These are phyloP conservation scores for Annulohypoxylon stygium DNA, from an alignment of 495 filamentous ascomycete species.

Conservation along the genomic window DNA sequence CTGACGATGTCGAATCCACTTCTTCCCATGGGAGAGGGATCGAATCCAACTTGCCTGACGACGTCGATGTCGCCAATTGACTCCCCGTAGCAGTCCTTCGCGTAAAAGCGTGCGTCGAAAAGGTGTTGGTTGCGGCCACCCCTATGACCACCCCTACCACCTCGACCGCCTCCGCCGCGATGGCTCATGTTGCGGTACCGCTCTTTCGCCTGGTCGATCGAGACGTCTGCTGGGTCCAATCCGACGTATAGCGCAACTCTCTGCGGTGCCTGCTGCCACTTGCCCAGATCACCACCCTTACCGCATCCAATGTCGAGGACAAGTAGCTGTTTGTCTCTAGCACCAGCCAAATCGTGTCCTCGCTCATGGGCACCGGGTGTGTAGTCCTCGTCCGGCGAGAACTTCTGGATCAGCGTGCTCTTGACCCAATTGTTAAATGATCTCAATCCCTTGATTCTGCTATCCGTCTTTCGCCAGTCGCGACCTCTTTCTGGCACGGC, in stretches of 20 bases:
- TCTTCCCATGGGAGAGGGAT: constrained; percentile 69
- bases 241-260: constrained; percentile 90
- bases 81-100: constrained; percentile 90
- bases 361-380: constrained; percentile 68
- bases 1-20: constrained; percentile 95
- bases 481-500: constrained; percentile 91
- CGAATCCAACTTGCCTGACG: constrained; percentile 86
- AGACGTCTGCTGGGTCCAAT: constrained; percentile 90
- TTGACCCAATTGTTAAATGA: constrained; percentile 99
- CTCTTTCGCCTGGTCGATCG: constrained; percentile 88
- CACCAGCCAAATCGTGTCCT: constrained; percentile 58
- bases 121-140: constrained; percentile 62
- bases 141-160: constrained; percentile 60
- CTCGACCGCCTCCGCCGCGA: constrained; percentile 68
- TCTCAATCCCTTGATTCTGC: constrained; percentile 91
- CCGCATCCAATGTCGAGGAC: constrained; percentile 96
- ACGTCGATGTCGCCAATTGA: constrained; percentile 81
- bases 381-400: constrained; percentile 83
- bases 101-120: constrained; percentile 87
- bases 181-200: constrained; percentile 79
- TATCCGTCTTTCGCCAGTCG: constrained; percentile 94
- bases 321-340: constrained; percentile 69
- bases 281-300: constrained; percentile 94
- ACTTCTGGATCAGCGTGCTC: constrained; percentile 95
- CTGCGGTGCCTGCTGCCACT: constrained; percentile 93